Conservation (phyloP, 2,329 filamentous ascomycete species). For the Botrytis aclada region DNA sequence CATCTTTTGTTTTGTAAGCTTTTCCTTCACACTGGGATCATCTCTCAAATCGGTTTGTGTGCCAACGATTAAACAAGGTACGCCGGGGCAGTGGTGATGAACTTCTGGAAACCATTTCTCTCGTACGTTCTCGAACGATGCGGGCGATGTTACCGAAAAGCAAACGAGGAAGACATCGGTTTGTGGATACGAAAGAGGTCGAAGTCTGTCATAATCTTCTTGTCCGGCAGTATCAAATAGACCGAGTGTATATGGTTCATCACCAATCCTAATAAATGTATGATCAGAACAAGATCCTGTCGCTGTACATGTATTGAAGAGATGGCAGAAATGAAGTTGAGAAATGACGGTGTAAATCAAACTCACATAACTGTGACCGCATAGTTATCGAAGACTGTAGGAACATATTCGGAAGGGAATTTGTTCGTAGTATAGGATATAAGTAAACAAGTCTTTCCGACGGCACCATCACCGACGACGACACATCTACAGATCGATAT, state of each 20-base stretch:
- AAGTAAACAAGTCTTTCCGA: slow-evolving; percentile 97
- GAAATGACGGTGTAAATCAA: slow-evolving; percentile 3
- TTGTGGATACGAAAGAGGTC: slow-evolving; percentile 95
- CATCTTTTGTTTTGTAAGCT: slow-evolving; percentile 96
- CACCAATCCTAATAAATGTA: slow-evolving; percentile 74
- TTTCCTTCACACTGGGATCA: slow-evolving; percentile 81
- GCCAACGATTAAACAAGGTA: slow-evolving; percentile 95
- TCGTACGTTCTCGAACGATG: slow-evolving; percentile 97
- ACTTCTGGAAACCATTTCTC: slow-evolving; percentile 99
- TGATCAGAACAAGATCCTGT: slow-evolving; percentile 20
- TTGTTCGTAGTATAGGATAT: slow-evolving; percentile 99
- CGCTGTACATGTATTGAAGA: neutral
- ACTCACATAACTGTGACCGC: slow-evolving; percentile 99
- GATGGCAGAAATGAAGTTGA: neutral
- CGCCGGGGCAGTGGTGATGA: slow-evolving; percentile 95
- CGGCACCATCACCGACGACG: slow-evolving; percentile 97
- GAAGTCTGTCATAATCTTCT: slow-evolving; percentile 97
- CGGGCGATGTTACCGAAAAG: slow-evolving; percentile 96
- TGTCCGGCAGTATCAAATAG: slow-evolving; percentile 98
- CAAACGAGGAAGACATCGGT: slow-evolving; percentile 99
- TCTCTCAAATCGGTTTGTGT: slow-evolving; percentile 96
- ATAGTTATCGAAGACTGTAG: slow-evolving; percentile 99
- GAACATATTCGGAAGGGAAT: slow-evolving; percentile 99
- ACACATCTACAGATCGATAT: slow-evolving; percentile 68
- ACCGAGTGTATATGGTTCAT: slow-evolving; percentile 95